phyloP scores from a whole-genome alignment of 2,329 filamentous ascomycete species.

The Cladosporium sp. region DNA sequence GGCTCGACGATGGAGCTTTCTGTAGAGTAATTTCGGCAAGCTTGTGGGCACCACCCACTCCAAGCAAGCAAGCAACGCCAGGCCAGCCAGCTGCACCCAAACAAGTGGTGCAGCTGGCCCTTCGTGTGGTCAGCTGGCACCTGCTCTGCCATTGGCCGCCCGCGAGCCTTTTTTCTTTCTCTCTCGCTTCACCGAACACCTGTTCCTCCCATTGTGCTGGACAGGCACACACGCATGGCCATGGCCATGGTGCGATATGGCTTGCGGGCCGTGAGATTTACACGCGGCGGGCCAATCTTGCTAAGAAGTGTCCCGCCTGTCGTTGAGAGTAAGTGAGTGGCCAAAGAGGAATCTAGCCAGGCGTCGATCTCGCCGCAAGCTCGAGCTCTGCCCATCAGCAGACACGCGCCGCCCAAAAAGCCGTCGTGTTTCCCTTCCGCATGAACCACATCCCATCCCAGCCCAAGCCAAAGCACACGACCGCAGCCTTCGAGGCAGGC shows the following conservation, averaged over 20 bases:
- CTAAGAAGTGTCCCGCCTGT: background rate
- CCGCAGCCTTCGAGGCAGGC: conserved; percentile 3
- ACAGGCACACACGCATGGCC: background rate
- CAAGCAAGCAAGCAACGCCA: background rate
- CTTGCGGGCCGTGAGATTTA: background rate
- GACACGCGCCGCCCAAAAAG: conserved; percentile 9
- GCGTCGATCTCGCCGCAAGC: conserved; percentile 16
- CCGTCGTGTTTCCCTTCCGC: conserved; percentile 12
- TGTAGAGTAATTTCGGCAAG: conserved; percentile 21
- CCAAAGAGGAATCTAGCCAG: conserved; percentile 12
- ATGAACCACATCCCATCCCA: conserved; percentile 11
- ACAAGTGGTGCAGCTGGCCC: conserved; percentile 1
- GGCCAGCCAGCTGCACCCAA: conserved; percentile 9
- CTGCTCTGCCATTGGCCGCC: conserved; percentile 19
- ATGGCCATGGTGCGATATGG: background rate
- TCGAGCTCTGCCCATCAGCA: conserved; percentile 21
- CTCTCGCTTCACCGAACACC: conserved; percentile 11
- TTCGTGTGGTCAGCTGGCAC: conserved; percentile 5
- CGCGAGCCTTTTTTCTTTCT: conserved; percentile 4
- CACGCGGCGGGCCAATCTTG: background rate
- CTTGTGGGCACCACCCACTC: conserved; percentile 19
- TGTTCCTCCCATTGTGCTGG: conserved; percentile 10
- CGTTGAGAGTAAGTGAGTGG: conserved; percentile 6
- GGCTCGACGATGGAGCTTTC: conserved; percentile 20
- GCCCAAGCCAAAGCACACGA: conserved; percentile 12